phyloP scores from a whole-genome alignment of 148 eudicot species.

The Diospyros lotus region DNA sequence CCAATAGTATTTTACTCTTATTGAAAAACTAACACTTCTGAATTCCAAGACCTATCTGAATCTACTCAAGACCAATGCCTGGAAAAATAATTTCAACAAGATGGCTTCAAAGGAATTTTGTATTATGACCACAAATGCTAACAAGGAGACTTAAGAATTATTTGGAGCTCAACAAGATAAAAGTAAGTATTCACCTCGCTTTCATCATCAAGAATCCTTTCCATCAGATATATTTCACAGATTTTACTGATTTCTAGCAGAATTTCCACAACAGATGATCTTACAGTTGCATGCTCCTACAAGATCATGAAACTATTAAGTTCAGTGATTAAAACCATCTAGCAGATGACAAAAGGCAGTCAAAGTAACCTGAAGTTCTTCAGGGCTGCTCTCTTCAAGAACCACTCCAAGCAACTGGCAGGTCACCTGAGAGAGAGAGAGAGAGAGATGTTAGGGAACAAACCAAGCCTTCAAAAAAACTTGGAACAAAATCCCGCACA shows the following conservation, averaged over 20 bases:
- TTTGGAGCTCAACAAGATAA: background rate
- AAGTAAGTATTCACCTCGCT: conserved; percentile 58
- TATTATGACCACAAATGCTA: no score
- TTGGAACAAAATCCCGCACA: no score
- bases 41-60: no score
- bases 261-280: conserved; percentile 77
- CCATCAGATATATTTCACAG: conserved; percentile 93
- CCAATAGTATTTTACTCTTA: no score
- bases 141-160: no score
- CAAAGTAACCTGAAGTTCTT: conserved; percentile 76
- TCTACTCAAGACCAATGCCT: no score
- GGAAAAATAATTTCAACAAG: no score
- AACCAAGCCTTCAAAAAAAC: no score
- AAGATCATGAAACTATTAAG: conserved; percentile 15
- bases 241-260: conserved; percentile 77
- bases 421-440: conserved; percentile 43
- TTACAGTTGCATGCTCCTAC: conserved; percentile 81
- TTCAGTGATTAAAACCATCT: conserved; percentile 1
- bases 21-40: no score
- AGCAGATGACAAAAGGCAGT: background rate
- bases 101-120: no score
- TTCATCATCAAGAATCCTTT: conserved; percentile 86
- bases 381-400: conserved; percentile 82
- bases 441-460: background rate
- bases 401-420: conserved; percentile 79